Evolutionary conservation across 2,329 filamentous ascomycete genomes (phyloP).

Genomic region (Penicillium sp.): DNA sequence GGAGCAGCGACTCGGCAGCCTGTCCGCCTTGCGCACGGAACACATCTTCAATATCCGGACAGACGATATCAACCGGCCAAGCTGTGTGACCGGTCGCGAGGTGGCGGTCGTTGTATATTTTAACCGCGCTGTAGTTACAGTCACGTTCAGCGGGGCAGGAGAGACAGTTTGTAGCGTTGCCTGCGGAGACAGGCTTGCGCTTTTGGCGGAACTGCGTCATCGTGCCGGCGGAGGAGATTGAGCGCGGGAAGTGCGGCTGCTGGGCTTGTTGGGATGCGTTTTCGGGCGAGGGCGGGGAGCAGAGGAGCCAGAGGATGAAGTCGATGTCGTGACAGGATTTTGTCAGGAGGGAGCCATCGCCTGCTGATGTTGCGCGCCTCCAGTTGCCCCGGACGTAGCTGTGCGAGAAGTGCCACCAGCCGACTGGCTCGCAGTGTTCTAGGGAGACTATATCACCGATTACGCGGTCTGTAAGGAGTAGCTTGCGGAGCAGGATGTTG

Average conservation of each 20-base stretch:
- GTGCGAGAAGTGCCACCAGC: slow-evolving; percentile 94
- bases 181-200: slow-evolving; percentile 73
- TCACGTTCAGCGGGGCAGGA: slow-evolving; percentile 69
- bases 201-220: slow-evolving; percentile 73
- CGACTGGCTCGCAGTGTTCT: slow-evolving; percentile 90
- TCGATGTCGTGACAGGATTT: slow-evolving; percentile 98
- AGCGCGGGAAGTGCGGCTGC: slow-evolving; percentile 68
- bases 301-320: slow-evolving; percentile 85
- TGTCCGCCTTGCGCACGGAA: slow-evolving; percentile 46
- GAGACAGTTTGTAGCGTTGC: slow-evolving; percentile 79
- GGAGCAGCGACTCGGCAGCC: slow-evolving; percentile 52
- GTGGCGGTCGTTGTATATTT: slow-evolving; percentile 71
- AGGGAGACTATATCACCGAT: slow-evolving; percentile 84
- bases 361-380: slow-evolving; percentile 71
- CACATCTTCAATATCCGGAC: slow-evolving; percentile 85
- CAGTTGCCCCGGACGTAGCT: slow-evolving; percentile 91
- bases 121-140: slow-evolving; percentile 82
- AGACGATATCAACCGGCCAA: slow-evolving; percentile 88
- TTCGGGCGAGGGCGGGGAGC: slow-evolving; percentile 58
- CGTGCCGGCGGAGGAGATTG: slow-evolving; percentile 71
- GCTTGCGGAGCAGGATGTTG: slow-evolving; percentile 76
- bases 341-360: slow-evolving; percentile 77
- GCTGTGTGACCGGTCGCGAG: slow-evolving; percentile 64
- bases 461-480: slow-evolving; percentile 70
- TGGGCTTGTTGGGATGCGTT: slow-evolving; percentile 26